These are phyloP conservation scores for Microbotryomycetes sp. DNA, from an alignment of 1,284 basidiomycete species.

Conservation along the genomic window DNA sequence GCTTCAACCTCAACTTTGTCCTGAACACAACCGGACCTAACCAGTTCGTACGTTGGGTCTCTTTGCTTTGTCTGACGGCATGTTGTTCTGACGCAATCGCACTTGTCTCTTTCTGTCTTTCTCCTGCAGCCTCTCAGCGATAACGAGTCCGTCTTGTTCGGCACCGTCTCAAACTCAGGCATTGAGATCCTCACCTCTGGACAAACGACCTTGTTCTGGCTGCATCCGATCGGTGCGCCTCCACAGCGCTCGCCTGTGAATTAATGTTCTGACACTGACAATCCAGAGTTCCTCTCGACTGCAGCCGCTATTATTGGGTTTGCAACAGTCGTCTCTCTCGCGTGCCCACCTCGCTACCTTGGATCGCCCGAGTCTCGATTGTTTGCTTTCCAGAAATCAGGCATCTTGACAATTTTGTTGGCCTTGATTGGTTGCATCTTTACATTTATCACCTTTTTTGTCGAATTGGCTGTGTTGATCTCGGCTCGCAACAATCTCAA, in stretches of 20 bases:
- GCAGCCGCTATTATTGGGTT: conserved; percentile 21
- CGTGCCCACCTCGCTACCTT: conserved; percentile 23
- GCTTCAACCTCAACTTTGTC: conserved; percentile 27
- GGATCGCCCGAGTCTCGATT: conserved; percentile 23
- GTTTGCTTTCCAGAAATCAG: conserved; percentile 29
- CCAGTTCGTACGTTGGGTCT: conserved; percentile 20
- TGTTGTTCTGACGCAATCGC: conserved; percentile 10
- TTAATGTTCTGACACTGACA: background rate
- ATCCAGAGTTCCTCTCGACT: background rate
- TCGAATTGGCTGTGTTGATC: conserved; percentile 22
- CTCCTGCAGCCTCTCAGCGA: background rate
- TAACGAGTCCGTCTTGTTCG: conserved; percentile 2
- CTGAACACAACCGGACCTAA: conserved; percentile 25
- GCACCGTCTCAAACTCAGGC: background rate
- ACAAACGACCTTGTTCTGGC: conserved; percentile 20
- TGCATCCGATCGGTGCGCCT: conserved; percentile 25
- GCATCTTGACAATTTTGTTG: conserved; percentile 28
- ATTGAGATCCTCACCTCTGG: conserved; percentile 9
- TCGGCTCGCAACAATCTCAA: conserved; percentile 20
- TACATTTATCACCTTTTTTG: conserved; percentile 18
- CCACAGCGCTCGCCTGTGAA: background rate
- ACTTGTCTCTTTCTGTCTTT: conserved; percentile 11
- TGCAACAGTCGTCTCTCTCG: conserved; percentile 17
- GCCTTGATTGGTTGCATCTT: conserved; percentile 14
- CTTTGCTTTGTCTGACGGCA: background rate